Conservation (phyloP, 2,329 filamentous ascomycete species). For the Aspergillus sclerotialis region DNA sequence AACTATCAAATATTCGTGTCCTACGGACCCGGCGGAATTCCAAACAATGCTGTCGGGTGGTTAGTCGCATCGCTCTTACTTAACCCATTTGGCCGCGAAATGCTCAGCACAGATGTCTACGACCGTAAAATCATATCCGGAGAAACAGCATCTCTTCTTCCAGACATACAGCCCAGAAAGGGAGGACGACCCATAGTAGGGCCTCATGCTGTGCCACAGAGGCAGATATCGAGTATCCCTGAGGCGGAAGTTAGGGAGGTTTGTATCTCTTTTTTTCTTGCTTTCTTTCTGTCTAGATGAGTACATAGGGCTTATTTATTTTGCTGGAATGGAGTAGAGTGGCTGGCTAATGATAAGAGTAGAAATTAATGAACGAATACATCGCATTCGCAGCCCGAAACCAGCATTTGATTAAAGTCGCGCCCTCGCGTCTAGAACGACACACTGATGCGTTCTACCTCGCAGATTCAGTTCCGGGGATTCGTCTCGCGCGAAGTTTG, state of each 20-base stretch:
- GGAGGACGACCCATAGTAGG: slow-evolving; percentile 17
- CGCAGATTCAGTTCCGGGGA: slow-evolving; percentile 12
- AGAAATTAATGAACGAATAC: slow-evolving; percentile 21
- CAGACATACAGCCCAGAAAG: slow-evolving; percentile 7
- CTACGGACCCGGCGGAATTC: slow-evolving; percentile 30
- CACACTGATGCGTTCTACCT: slow-evolving; percentile 22
- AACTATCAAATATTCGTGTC: slow-evolving; percentile 30
- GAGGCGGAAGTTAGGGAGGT: slow-evolving; percentile 18
- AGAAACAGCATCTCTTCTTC: slow-evolving; percentile 10
- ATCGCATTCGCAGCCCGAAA: slow-evolving; percentile 17
- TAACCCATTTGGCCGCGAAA: slow-evolving; percentile 19
- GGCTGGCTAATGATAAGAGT: background rate
- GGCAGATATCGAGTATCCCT: slow-evolving; percentile 21
- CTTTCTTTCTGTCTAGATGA: too few relatives aligned
- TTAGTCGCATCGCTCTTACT: slow-evolving; percentile 17
- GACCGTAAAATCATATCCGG: slow-evolving; percentile 14
- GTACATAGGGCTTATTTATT: too few relatives aligned
- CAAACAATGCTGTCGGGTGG: slow-evolving; percentile 32
- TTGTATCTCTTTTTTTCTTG: too few relatives aligned
- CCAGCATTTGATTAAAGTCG: slow-evolving; percentile 19
- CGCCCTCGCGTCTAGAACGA: slow-evolving; percentile 17
- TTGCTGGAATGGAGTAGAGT: too few relatives aligned
- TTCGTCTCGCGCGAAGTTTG: slow-evolving; percentile 11
- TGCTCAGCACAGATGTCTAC: slow-evolving; percentile 22
- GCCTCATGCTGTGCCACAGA: slow-evolving; percentile 22